Base-by-base conservation (phyloP, 2,329 filamentous ascomycete species). In the Paecilomyces fulvus region DNA sequence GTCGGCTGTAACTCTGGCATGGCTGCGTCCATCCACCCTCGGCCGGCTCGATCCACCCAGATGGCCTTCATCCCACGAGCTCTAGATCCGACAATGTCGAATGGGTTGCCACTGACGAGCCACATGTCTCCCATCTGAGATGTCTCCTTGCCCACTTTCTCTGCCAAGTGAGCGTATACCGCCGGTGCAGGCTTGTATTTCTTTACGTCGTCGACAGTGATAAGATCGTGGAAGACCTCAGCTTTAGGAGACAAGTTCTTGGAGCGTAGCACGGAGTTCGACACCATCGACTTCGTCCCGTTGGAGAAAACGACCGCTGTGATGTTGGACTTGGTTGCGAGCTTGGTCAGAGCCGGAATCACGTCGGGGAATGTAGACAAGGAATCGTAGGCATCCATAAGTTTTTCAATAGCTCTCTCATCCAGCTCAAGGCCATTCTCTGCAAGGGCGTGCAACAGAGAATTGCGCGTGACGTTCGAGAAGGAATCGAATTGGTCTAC, bases 101-200 rank as follows among this genome's bases (percentile, higher is more conserved):
- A 91, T 2, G 88, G 84, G 66, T 91, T 91, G 1, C 83, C 82
- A 61, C 81, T 87, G 5, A 92, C 79, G 7, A 91, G 70, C 85
- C 87, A 90, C 12, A 90, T 76, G 25, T 80, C 73, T 1, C 67
- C 72, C 60, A 77, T 73, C 17, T 77, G 63, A 0, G 69, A 72
- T 43, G 66, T 64, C 9, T 72, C 62, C 62, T 79, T 80, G 2
- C 79, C 79, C 1, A 79, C 75, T 33, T 75, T 74, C 60, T 77
- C 61, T 1, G 81, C 77, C 23, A 89, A 72, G 66, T 87, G 76
- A n/a, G 74, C 60, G 64, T 91, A 91, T 1, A 80, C 78, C 53
- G 77, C 79, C 1, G 76, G 80, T 43, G 82, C 77, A 0, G 88
- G 88, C 68, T 92, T 91, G 71, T 82, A 91, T 52, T 76, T 78